Evolutionary conservation across 495 filamentous ascomycete genomes (phyloP), one percentile per base, ranked within the genome.

Genomic region (Opeltia flavorubescens): DNA sequence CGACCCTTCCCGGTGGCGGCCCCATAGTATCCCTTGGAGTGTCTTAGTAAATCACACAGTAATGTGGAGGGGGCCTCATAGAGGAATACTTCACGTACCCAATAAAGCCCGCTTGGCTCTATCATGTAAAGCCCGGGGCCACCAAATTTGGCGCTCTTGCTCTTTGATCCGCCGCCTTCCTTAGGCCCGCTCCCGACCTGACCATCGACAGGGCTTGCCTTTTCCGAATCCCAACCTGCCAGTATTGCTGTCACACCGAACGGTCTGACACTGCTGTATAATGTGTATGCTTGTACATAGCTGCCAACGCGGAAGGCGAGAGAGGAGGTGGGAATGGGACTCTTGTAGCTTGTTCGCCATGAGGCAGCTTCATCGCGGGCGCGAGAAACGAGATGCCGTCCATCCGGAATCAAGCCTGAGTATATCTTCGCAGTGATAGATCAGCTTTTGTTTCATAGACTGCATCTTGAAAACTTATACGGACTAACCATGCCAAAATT

Each of bases 121-220:
- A 96, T 86, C 91, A 98, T 98, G 73, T 94, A 96, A 44, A 98
- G 74, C 35, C 75, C 86, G 27, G 91, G 91, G 1, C 89, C 91
- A 57, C 89, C 91, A 56, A 83, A 76, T 61, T 81, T 83, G 50
- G 76, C 75, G 49, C 76, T 82, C 41, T 77, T 63, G 18, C 76
- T 71, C 68, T 86, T 89, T 49, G 87, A 88, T 48, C 88, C 88
- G 20, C 83, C 72, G 52, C 88, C 88, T 30, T 74, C 71, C 27
- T 71, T 67, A 26, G 88, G 88, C 12, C 88, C 88, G 49, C 51
- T 70, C 45, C 88, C 88, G 18, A 95, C 88, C 65, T 89, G 74
- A 47, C 86, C 88, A 66, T 95, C 88, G 31, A 95, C 86, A 21
- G 72, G 73, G 28, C 77, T 49, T 56, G 89, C 86, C 20, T 71